phyloP scores from a whole-genome alignment of 2,329 filamentous ascomycete genomes.

The Neophaeococcomyces mojaviensis region DNA sequence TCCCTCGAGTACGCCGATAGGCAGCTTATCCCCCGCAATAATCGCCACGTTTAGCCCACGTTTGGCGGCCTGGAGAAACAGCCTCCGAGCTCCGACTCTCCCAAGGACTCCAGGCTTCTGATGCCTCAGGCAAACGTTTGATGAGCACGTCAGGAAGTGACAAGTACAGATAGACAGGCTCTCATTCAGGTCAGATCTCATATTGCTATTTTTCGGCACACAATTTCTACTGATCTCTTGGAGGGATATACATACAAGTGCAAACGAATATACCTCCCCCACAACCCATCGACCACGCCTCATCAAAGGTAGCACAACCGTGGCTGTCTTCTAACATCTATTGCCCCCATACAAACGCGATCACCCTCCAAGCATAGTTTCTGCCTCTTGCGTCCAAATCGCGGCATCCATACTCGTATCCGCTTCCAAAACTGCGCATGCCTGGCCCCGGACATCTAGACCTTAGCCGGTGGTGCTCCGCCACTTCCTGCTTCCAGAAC shows the following conservation, averaged over 20 bases:
- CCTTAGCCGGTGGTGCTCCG: slow-evolving; percentile 21
- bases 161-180: too few species aligned
- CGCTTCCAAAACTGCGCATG: neutral
- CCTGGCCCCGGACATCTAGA: slow-evolving; percentile 7
- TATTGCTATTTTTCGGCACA: too few species aligned
- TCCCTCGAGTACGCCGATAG: neutral
- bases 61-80: neutral
- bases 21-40: neutral
- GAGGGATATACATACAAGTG: neutral
- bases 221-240: too few species aligned
- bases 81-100: too few species aligned
- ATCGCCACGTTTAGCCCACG: neutral
- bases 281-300: too few species aligned
- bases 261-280: neutral
- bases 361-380: neutral
- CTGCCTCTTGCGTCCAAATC: too few species aligned
- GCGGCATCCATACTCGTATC: neutral
- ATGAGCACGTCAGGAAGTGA: too few species aligned
- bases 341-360: neutral
- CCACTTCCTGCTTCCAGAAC: slow-evolving; percentile 62
- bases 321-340: neutral
- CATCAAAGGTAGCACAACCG: too few species aligned
- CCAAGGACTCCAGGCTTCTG: too few species aligned
- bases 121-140: too few species aligned
- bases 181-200: too few species aligned